Evolutionary conservation across 441 rosid genomes (phyloP), one percentile per base, ranked within the genome.

Genomic region (Gossypium schwendimanii): DNA sequence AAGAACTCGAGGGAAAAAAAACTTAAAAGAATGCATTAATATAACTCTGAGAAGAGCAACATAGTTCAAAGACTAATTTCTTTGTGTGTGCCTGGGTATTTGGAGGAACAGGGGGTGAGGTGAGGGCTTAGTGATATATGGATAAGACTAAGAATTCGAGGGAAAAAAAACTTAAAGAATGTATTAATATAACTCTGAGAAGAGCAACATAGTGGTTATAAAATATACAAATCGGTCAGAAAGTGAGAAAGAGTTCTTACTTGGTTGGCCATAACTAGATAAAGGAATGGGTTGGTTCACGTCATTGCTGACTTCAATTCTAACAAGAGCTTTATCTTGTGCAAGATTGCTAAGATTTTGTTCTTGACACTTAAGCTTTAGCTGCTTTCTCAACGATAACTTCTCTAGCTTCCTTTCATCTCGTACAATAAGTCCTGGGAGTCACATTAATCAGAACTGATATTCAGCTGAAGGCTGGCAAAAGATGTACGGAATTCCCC

Each of bases 321-420:
- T 77, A 71, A 82, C 81, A 44, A 89, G 77, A 81, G 90, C 84
- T 77, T 85, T 85, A 61, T 89, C 89, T 31, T 80, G 75, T 45
- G 79, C 70, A 57, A 86, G 73, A 78, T 84, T 76, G 75, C 79
- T 74, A 47, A 82, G 84, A 80, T 76, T 90, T 84, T 89, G 93
- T 78, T 88, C 98, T 77, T 88, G 98, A 81, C 96, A 92, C 78
- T 95, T 95, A 18, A 95, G 78, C 83, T 93, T 95, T 85, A 95
- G 80, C 77, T 95, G 94, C 84, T 93, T 92, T 87, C 85, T 91
- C 77, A 91, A 73, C 71, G 99, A 95, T 80, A 91, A 76, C 77
- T 81, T 90, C 79, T 90, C 98, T 31, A 68, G 80, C 79, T 76
- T 85, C 74, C 81, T 75, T 80, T 91, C 94, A 80, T 83, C 83